These are phyloP conservation scores for Pseudomonodictys pantanalensis DNA, from an alignment of 495 filamentous ascomycete genomes.

Conservation along the genomic window DNA sequence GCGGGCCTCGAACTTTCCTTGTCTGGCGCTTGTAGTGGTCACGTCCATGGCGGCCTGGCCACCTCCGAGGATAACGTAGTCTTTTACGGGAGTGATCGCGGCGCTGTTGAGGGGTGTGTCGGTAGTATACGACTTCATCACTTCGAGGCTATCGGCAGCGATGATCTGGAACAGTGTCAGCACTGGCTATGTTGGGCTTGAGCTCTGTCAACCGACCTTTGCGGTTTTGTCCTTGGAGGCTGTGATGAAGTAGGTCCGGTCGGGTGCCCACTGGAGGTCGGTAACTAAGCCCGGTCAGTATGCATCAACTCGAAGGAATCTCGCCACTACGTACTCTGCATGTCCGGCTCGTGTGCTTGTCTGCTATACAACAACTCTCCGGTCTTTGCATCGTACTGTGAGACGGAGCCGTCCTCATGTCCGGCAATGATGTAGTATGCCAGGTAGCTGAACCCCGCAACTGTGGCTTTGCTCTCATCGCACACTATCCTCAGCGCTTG, in stretches of 20 bases:
- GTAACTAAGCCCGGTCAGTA: conserved; percentile 54
- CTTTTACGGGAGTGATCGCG: conserved; percentile 87
- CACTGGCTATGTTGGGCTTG: not conserved
- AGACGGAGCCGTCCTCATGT: conserved; percentile 92
- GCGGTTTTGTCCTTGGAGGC: conserved; percentile 96
- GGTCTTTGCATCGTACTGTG: conserved; percentile 91
- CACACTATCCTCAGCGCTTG: conserved; percentile 80
- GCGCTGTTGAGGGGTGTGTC: conserved; percentile 98
- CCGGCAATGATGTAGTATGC: conserved; percentile 93
- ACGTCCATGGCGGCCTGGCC: conserved; percentile 99
- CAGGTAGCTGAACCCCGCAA: conserved; percentile 92
- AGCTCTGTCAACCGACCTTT: conserved; percentile 57
- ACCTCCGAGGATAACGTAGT: conserved; percentile 94
- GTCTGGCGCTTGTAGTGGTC: conserved; percentile 87
- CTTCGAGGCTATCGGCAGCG: conserved; percentile 75
- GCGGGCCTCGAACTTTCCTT: conserved; percentile 97
- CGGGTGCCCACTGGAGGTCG: conserved; percentile 89
- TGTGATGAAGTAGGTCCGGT: conserved; percentile 97
- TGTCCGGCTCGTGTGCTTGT: conserved; percentile 77
- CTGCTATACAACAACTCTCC: conserved; percentile 78
- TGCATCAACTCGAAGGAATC: not conserved
- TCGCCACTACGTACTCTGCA: conserved; percentile 40
- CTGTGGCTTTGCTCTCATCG: conserved; percentile 91
- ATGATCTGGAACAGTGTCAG: conserved; percentile 56
- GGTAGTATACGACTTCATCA: conserved; percentile 84